Evolutionary conservation across 129 eudicot genomes (phyloP).

Genomic region (Mikania micrantha): DNA sequence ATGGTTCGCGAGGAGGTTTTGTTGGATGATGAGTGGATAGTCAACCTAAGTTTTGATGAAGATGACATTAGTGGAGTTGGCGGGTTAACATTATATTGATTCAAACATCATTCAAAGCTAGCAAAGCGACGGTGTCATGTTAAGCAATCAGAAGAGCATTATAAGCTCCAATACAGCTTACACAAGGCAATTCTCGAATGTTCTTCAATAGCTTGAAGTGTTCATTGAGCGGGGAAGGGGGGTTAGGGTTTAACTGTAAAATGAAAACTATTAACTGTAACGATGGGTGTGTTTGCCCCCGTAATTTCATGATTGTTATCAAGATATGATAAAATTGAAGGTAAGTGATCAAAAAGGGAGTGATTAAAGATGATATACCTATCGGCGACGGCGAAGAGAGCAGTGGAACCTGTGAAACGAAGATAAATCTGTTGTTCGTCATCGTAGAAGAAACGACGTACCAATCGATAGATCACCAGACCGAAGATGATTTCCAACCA

Average conservation of each 20-base stretch:
- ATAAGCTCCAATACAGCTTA: too few species aligned
- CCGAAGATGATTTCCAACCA: conserved; percentile 74
- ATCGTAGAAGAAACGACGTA: conserved; percentile 47
- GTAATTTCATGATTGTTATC: background rate
- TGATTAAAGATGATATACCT: conserved; percentile 28
- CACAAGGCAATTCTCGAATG: too few species aligned
- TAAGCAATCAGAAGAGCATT: too few species aligned
- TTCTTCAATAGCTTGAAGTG: background rate
- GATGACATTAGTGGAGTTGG: too few species aligned
- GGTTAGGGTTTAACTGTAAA: background rate
- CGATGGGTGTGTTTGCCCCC: background rate
- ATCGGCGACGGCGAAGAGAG: conserved; percentile 72
- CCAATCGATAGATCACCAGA: conserved; percentile 40
- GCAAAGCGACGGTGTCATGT: background rate
- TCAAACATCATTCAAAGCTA: conserved; percentile 8
- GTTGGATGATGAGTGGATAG: too few species aligned
- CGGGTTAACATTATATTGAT: too few species aligned
- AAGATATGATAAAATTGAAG: background rate
- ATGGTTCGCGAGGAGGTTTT: too few species aligned
- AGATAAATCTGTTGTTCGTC: conserved; percentile 32
- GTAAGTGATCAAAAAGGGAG: background rate
- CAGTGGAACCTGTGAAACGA: conserved; percentile 41
- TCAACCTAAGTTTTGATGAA: too few species aligned
- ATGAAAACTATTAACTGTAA: too few species aligned
- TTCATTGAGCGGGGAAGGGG: background rate